Evolutionary conservation across 2,329 filamentous ascomycete genomes (phyloP), one percentile per base, ranked within the genome.

Genomic region (Scedosporium aurantiacum): DNA sequence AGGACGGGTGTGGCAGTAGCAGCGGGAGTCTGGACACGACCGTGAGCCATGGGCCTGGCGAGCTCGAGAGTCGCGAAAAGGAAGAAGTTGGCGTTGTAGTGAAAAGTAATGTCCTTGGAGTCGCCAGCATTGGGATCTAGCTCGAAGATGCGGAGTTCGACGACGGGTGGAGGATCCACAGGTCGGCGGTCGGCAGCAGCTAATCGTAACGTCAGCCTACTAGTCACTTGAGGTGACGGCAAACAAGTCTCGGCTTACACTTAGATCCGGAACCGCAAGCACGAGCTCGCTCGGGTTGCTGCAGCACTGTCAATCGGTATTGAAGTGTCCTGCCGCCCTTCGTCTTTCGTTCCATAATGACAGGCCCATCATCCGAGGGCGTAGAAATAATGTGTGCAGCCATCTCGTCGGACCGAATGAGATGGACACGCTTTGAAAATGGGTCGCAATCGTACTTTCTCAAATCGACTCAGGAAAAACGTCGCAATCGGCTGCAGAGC

Each of bases 71-170:
- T 97, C 59, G 92, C 90, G 69, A 91, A 97, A 47, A 97, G 86
- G 76, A 99, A 97, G 82, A 97, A 97, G 75, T 96, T 96, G 70
- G 92, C 92, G 70, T 96, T 93, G 78, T 97, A 96, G 63, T 85
- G 83, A 69, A 96, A 96, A 1, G 94, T 97, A 69, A 91, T 84
- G 64, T 91, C 88, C 70, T 81, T 80, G 61, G 82, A 82, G 59
- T 79, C 75, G 57, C 83, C 79, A 25, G 85, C 79, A 27, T 85
- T 77, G 40, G 79, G 75, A 41, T 87, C 89, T 21, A 65, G 56
- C 70, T 96, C 89, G 68, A 86, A 91, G 65, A 97, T 89, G 66
- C 87, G 88, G 64, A 99, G 79, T 74, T 96, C 90, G 45, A 97
- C 91, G 61, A 99, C 94, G 0, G 94, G 94, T 2, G 94, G 94